A percentile compares a stretch with the other conserved stretches of the same genome.
Conservation (phyloP, 164 flowering plant genomes). For the Kalanchoe fedtschenkoi region DNA sequence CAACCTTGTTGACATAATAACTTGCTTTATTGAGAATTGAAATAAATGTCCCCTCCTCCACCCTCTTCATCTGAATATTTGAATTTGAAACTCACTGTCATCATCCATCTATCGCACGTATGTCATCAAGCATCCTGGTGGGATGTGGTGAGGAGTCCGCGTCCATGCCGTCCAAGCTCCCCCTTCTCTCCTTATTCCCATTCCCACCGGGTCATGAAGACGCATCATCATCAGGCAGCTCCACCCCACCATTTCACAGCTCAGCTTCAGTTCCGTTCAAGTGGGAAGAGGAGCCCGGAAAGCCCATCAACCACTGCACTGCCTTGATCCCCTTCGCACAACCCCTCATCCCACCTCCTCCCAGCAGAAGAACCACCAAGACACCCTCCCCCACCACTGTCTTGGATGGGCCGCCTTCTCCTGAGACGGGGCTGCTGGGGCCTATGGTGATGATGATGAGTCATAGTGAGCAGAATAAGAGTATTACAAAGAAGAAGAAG, state of each 20-base stretch:
- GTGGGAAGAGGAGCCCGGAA: constrained; percentile 4
- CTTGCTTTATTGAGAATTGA: no score
- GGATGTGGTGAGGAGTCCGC: not conserved
- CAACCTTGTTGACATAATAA: no score
- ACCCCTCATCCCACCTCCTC: constrained; percentile 3
- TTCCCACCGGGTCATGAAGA: not conserved
- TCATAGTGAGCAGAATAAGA: not conserved
- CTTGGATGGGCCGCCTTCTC: not conserved
- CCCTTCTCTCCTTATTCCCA: not conserved
- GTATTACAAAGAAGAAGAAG: not conserved
- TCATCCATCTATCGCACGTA: no score
- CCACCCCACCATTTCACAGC: not conserved
- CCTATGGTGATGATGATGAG: not conserved
- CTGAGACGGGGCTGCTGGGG: not conserved
- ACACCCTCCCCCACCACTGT: constrained; percentile 1
- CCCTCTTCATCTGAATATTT: no score
- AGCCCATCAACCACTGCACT: constrained; percentile 1
- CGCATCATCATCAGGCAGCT: not conserved
- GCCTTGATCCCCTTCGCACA: not conserved
- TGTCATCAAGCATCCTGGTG: not conserved
- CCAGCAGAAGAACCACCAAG: not conserved
- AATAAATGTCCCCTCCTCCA: no score
- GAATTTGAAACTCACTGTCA: no score
- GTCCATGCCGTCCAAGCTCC: not conserved
- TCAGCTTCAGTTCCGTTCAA: constrained; percentile 3